These are phyloP conservation scores for Fusarium penzigii DNA, from an alignment of 2,329 filamentous ascomycete species.

Conservation along the genomic window DNA sequence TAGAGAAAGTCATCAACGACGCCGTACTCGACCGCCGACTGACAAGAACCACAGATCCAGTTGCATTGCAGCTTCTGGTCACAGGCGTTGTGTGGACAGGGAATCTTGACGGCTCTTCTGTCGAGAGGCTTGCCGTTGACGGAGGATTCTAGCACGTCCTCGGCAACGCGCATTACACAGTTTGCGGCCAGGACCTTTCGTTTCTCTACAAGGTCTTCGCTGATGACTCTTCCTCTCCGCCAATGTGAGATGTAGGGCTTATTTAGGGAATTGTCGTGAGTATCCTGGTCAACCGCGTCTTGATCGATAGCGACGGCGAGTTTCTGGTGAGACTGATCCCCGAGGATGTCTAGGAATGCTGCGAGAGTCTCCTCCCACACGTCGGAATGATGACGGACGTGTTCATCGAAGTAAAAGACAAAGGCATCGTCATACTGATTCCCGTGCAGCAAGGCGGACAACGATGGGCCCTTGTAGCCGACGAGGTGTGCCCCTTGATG, in stretches of 20 bases:
- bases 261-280: no score
- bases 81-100: conserved; percentile 34
- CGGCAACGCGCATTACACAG: no score
- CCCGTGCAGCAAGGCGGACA: conserved; percentile 3
- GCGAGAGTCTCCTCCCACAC: conserved; percentile 7
- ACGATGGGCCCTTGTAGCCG: no score
- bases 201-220: no score
- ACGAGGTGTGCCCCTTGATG: no score
- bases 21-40: conserved; percentile 5
- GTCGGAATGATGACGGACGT: conserved; percentile 4
- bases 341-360: conserved; percentile 1
- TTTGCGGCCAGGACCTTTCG: no score
- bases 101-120: conserved; percentile 31
- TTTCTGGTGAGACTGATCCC: no score
- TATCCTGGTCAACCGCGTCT: no score
- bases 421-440: background rate
- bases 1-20: conserved; percentile 30
- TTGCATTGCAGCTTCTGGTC: background rate
- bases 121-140: conserved; percentile 14
- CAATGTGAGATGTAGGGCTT: no score
- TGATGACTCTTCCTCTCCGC: no score
- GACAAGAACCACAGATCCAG: conserved; percentile 12
- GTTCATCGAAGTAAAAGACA: conserved; percentile 6
- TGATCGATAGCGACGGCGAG: no score
- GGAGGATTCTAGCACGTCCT: no score